These are phyloP conservation scores for Rhodotorula babjevae DNA, from an alignment of 768 basidiomycete genomes.

Conservation along the genomic window DNA sequence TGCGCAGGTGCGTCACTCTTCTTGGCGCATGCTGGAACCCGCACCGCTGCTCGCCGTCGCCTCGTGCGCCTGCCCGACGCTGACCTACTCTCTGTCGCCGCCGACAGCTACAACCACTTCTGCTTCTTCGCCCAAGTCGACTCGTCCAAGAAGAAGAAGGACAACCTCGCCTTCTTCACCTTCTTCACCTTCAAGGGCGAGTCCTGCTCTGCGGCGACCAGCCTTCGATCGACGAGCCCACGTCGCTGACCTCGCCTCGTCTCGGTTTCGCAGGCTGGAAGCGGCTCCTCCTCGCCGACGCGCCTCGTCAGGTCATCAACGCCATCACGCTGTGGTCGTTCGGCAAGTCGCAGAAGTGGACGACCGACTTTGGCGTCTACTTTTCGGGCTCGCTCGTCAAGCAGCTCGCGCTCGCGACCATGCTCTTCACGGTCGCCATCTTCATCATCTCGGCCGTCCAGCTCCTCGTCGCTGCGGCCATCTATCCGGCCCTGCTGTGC, in stretches of 20 bases:
- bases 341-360: conserved; percentile 72
- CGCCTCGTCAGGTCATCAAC: conserved; percentile 95
- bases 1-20: neutral
- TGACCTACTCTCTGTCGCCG: too few species aligned
- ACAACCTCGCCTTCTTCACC: conserved; percentile 97
- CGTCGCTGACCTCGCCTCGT: neutral
- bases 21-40: too few species aligned
- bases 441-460: conserved; percentile 78
- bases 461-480: conserved; percentile 74
- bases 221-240: conserved; percentile 51
- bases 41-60: too few species aligned
- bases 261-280: conserved; percentile 63
- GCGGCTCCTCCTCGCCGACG: conserved; percentile 82
- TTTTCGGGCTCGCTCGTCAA: conserved; percentile 50
- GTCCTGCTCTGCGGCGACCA: conserved; percentile 46
- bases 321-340: conserved; percentile 94
- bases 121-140: conserved; percentile 97
- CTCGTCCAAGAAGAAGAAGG: conserved; percentile 89
- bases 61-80: too few species aligned
- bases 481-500: conserved; percentile 87
- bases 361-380: conserved; percentile 54
- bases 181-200: conserved; percentile 99
- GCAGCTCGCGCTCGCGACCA: conserved; percentile 76
- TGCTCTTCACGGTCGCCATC: conserved; percentile 81
- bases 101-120: conserved; percentile 79